Base-by-base conservation (phyloP, 2,329 filamentous ascomycete genomes). In the Fusarium nanum region DNA sequence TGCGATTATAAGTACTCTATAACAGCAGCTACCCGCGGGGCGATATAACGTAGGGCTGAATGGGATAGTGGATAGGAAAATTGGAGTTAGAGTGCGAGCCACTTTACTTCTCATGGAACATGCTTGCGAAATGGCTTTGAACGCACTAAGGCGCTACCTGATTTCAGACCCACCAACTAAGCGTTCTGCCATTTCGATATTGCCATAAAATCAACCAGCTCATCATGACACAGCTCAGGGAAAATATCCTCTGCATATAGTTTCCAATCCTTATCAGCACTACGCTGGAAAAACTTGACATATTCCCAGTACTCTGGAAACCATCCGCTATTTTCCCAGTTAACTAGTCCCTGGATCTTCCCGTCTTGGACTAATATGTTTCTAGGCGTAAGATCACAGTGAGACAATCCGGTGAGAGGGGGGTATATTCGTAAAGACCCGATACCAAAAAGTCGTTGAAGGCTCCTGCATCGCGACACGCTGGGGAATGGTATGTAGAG, bases 31-130 rank as follows among this genome's bases (percentile, higher is more conserved):
- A n/a, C 1, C 9, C 18, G 10, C 6, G 6, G 6, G 34, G 34
- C 10, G 1, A 37, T 37, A 37, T 12, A 37, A 37, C 34, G 34
- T 6, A 37, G 3, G 18, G 34, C 34, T 37, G 34, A 37, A 12
- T 37, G 18, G 10, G 0, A 37, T n/a, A 10, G 3, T 11, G 1
- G 0, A n/a, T 18, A 2, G 9, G 18, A 7, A 3, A 7, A 12
- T 37, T 7, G 10, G 18, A 37, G 18, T 3, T 10, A 37, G 18
- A 12, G 18, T 6, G 6, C 18, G 10, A 37, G 10, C 10, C 34
- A 6, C 18, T 37, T 12, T n/a, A 10, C 34, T 37, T 37, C 18
- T 6, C 10, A 12, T 10, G 10, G 34, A 11, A n/a, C 18, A n/a
- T 37, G 10, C 9, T 10, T 7, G 18, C 34, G 14, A 20, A 6